phyloP scores from a whole-genome alignment of 2,329 filamentous ascomycete genomes.

The Fusarium nelsonii region DNA sequence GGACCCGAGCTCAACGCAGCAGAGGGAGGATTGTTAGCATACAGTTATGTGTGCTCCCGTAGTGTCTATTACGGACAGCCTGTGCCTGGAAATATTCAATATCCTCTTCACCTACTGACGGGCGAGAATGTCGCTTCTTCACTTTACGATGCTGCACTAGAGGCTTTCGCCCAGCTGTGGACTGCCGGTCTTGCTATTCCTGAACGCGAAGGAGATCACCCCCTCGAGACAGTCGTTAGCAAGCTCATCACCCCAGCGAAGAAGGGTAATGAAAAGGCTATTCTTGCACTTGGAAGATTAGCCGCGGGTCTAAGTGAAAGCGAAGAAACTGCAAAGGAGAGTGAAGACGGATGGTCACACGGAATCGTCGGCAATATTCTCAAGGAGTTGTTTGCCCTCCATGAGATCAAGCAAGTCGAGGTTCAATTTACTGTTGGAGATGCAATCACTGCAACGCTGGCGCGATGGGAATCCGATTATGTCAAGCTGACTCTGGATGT shows the following conservation, averaged over 20 bases:
- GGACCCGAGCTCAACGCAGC: conserved; percentile 60
- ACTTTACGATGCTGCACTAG: conserved; percentile 59
- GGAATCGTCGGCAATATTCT: conserved; percentile 68
- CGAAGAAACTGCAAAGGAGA: conserved; percentile 25
- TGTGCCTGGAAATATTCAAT: conserved; percentile 46
- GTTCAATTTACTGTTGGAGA: conserved; percentile 93
- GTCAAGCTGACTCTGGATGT: conserved; percentile 82
- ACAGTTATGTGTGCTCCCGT: conserved; percentile 60
- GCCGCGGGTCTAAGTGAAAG: conserved; percentile 70
- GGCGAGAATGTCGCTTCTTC: conserved; percentile 50
- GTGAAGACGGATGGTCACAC: conserved; percentile 51
- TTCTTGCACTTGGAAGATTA: conserved; percentile 82
- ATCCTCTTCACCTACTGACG: conserved; percentile 52
- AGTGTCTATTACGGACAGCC: conserved; percentile 58
- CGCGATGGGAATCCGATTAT: conserved; percentile 86
- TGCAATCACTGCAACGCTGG: conserved; percentile 81
- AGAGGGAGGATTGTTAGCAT: conserved; percentile 62
- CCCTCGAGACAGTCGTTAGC: conserved; percentile 65
- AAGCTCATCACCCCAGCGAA: conserved; percentile 77
- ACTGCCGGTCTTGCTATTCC: conserved; percentile 58
- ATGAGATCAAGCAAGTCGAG: conserved; percentile 87
- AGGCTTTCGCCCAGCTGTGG: conserved; percentile 62
- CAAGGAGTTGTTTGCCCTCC: conserved; percentile 77
- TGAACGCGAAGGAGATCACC: conserved; percentile 46
- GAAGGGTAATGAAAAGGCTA: conserved; percentile 84